A percentile compares a stretch with the other conserved stretches of the same genome.
These are phyloP conservation scores for Agaricus blazei DNA, from an alignment of 768 basidiomycete species.

Conservation along the genomic window DNA sequence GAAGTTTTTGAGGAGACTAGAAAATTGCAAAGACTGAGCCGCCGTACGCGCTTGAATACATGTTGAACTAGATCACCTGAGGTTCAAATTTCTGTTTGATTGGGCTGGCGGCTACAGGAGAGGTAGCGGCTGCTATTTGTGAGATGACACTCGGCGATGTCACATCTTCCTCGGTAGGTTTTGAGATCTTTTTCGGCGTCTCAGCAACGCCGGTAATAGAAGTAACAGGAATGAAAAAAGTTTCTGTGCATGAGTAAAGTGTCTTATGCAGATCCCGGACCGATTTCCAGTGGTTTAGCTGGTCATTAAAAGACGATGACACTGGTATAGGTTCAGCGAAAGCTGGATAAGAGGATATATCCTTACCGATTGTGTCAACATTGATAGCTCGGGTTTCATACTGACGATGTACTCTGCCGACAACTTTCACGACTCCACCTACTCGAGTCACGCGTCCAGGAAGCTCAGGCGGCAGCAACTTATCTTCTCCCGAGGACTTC, in stretches of 20 bases:
- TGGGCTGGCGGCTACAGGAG: slow-evolving; percentile 23
- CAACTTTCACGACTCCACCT: slow-evolving; percentile 41
- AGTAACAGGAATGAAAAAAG: slow-evolving; percentile 44
- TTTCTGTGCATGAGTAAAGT: slow-evolving; percentile 41
- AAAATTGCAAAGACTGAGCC: slow-evolving; percentile 10
- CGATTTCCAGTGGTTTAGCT: slow-evolving; percentile 49
- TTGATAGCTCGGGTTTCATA: slow-evolving; percentile 40
- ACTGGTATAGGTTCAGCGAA: slow-evolving; percentile 22
- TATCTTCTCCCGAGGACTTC: slow-evolving; percentile 9
- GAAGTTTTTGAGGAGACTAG: slow-evolving; percentile 44
- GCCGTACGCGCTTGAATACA: slow-evolving; percentile 14
- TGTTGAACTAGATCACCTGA: background rate
- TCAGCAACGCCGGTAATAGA: background rate
- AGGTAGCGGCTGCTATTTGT: slow-evolving; percentile 14
- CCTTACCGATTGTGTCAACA: slow-evolving; percentile 48
- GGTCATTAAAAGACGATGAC: slow-evolving; percentile 40
- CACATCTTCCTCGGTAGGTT: background rate
- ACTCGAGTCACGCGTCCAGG: slow-evolving; percentile 36
- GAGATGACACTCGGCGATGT: slow-evolving; percentile 9
- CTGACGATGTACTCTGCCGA: slow-evolving; percentile 39
- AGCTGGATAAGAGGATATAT: background rate
- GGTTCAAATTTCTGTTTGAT: slow-evolving; percentile 15
- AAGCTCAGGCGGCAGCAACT: slow-evolving; percentile 12
- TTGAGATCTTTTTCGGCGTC: slow-evolving; percentile 1
- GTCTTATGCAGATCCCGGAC: slow-evolving; percentile 50